A percentile compares a stretch with the other conserved stretches of the same genome.
These are phyloP conservation scores for Besnoitia besnoiti DNA, from an alignment of 169 alveolate genomes.

Conservation along the genomic window DNA sequence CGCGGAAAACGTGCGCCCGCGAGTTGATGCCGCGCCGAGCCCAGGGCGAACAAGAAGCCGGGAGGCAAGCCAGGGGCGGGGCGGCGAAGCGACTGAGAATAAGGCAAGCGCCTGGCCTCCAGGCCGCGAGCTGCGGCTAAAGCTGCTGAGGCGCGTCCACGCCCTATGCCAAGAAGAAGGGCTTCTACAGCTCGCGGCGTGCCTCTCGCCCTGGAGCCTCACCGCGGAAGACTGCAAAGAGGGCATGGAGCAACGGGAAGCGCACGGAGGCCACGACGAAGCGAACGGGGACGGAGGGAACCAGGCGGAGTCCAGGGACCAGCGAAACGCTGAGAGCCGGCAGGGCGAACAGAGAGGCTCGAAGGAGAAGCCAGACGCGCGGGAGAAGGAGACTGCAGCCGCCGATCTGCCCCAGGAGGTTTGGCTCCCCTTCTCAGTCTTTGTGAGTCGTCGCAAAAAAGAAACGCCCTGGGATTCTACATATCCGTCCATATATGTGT, in stretches of 20 bases:
- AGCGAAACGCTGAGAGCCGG: too few relatives aligned
- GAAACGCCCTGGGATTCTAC: too few relatives aligned
- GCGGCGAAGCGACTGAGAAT: not conserved
- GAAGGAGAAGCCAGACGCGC: not conserved
- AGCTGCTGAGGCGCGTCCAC: not conserved
- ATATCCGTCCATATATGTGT: too few relatives aligned
- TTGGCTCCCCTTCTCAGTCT: not conserved
- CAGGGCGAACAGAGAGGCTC: not conserved
- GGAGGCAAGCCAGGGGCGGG: too few relatives aligned
- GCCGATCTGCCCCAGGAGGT: not conserved
- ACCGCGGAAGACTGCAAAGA: conserved; percentile 15
- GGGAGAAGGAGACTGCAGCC: not conserved
- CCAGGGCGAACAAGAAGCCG: too few relatives aligned
- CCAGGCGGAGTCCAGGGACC: not conserved
- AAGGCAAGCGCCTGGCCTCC: not conserved
- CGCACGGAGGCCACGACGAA: not conserved
- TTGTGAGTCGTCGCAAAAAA: not conserved
- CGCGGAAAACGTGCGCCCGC: too few relatives aligned
- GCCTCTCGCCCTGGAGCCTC: conserved; percentile 31
- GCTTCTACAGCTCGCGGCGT: conserved; percentile 18
- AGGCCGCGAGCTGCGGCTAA: not conserved
- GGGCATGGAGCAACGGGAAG: not conserved
- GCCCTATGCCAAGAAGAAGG: not conserved
- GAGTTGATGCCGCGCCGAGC: too few relatives aligned
- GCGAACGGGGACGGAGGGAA: not conserved